Evolutionary conservation across 805 yeast species (phyloP), one percentile per base, ranked within the genome.

Genomic region (Ogataea nakhonphanomensis): DNA sequence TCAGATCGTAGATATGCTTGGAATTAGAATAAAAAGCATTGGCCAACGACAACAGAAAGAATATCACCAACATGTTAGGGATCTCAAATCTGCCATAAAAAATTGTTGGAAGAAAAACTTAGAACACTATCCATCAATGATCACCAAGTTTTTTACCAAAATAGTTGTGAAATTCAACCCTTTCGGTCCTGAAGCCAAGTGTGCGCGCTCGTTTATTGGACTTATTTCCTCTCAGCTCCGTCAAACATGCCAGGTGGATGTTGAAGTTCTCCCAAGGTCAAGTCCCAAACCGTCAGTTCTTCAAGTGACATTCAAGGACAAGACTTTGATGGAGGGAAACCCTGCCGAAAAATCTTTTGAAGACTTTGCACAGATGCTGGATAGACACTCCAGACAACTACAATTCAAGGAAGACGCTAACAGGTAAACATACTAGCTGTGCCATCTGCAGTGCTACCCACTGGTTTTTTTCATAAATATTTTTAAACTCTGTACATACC

Each of bases 81-180:
- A n/a, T 29, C 15, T 26, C 29, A 6, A 26, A 12, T 26, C 14
- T 12, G 11, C 29, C 10, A 17, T 17, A 17, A 26, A n/a, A 7
- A 12, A 26, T 5, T 26, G n/a, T 29, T 27, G 29, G 29, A 11
- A 9, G 33, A 22, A 42, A 33, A 35, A 21, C 21, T 29, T 34
- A 11, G 30, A 30, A 27, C 20, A 14, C 29, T 23, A 14, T 24
- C 22, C 37, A 33, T 14, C 31, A 33, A 90, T 90, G 98, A 84
- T 90, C 56, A 91, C 97, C 28, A 88, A 87, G 64, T 90, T 84
- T 66, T 87, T 91, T 67, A 71, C 89, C 25, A 78, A 79, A 49
- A 87, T 88, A 7, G 69, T 70, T 31, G 85, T 91, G 30, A 79
- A 72, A 56, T 87, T 90, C 71, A 79, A 85, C 61, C 96, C 96